These are phyloP conservation scores for Inonotus hispidus DNA, from an alignment of 1,284 basidiomycete species.

Conservation along the genomic window DNA sequence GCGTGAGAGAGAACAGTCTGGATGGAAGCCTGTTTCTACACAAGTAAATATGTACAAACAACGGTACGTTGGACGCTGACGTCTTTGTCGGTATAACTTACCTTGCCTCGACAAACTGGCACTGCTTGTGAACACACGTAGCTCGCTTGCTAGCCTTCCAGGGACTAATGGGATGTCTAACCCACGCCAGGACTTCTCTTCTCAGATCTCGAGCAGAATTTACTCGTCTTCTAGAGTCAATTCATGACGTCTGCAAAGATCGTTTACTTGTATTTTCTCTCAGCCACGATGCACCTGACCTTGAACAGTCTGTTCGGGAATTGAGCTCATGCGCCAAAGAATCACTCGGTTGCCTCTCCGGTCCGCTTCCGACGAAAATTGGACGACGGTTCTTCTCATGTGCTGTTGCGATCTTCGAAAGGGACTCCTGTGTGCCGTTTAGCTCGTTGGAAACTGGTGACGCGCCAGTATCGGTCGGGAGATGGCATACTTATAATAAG, in stretches of 20 bases:
- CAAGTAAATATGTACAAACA: too few relatives aligned
- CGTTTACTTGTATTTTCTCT: slow-evolving; percentile 7
- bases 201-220: slow-evolving; percentile 10
- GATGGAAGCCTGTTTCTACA: too few relatives aligned
- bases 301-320: slow-evolving; percentile 10
- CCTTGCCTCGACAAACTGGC: too few relatives aligned
- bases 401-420: slow-evolving; percentile 11
- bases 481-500: slow-evolving; percentile 14
- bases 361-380: background rate
- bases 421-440: slow-evolving; percentile 6
- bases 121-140: too few relatives aligned
- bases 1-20: too few relatives aligned
- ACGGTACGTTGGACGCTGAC: too few relatives aligned
- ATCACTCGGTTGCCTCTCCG: slow-evolving; percentile 15
- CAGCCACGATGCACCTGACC: slow-evolving; percentile 13
- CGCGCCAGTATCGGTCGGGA: slow-evolving; percentile 8
- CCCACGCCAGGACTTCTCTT: slow-evolving; percentile 13
- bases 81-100: too few relatives aligned
- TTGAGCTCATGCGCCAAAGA: slow-evolving; percentile 10
- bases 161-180: background rate
- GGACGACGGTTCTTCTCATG: slow-evolving; percentile 9
- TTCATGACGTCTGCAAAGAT: slow-evolving; percentile 2
- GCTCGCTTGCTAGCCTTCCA: too few relatives aligned
- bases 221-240: background rate
- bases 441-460: slow-evolving; percentile 4